phyloP scores from a whole-genome alignment of 202 grass and related monocot species.

The Schoenoplectus triqueter region DNA sequence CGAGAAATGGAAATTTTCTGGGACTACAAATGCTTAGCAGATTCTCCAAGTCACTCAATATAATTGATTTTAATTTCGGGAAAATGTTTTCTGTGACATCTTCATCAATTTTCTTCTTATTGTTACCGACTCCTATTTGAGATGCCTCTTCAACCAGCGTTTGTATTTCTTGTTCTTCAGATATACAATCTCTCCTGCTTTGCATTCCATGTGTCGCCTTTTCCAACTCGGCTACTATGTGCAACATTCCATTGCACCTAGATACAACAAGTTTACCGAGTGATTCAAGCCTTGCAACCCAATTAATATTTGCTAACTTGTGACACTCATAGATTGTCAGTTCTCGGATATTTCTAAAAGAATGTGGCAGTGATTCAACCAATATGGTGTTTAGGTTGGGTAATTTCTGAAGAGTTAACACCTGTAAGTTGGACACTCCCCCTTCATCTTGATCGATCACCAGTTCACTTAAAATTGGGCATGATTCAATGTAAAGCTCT shows the following conservation, averaged over 20 bases:
- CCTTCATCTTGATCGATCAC: slow-evolving; percentile 37
- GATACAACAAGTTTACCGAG: slow-evolving; percentile 64
- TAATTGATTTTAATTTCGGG: slow-evolving; percentile 50
- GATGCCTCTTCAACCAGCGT: slow-evolving; percentile 3
- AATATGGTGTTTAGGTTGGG: slow-evolving; percentile 50
- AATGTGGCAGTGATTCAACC: slow-evolving; percentile 42
- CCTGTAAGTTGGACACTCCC: slow-evolving; percentile 42
- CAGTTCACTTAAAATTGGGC: slow-evolving; percentile 52
- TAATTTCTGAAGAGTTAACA: slow-evolving; percentile 53
- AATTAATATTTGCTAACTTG: slow-evolving; percentile 54
- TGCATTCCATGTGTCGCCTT: slow-evolving; percentile 17
- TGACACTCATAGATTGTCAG: slow-evolving; percentile 56
- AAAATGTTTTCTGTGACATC: slow-evolving; percentile 20
- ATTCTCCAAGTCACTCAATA: slow-evolving; percentile 49
- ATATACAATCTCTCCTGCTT: background rate
- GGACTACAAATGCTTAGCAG: slow-evolving; percentile 51
- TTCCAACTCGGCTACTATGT: slow-evolving; percentile 46
- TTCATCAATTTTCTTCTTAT: background rate
- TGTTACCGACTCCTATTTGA: background rate
- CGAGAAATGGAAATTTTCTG: slow-evolving; percentile 54
- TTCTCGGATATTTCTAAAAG: slow-evolving; percentile 54
- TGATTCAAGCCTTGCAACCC: slow-evolving; percentile 58
- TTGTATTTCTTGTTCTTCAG: slow-evolving; percentile 38
- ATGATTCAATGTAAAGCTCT: slow-evolving; percentile 67
- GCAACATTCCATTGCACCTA: slow-evolving; percentile 50